Conservation (phyloP, 441 rosid genomes). For the Aleurites moluccanus region DNA sequence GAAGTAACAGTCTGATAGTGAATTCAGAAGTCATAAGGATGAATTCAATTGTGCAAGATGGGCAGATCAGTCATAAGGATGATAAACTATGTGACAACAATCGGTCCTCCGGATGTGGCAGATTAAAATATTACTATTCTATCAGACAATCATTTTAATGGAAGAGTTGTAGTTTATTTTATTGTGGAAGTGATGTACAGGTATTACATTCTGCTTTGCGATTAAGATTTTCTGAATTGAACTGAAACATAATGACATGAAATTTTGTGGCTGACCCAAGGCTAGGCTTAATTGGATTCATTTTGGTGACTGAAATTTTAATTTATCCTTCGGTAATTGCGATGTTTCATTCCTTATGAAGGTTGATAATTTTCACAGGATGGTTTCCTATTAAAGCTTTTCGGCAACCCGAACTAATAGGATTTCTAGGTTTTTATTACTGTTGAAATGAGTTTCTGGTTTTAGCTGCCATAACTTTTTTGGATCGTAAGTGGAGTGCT, state of each 20-base stretch:
- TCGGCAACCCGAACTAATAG: neutral
- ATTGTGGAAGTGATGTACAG: no score
- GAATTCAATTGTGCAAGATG: no score
- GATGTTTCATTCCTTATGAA: neutral
- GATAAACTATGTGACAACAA: no score
- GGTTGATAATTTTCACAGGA: neutral
- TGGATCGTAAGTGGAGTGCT: neutral
- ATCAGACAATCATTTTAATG: no score
- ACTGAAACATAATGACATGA: neutral
- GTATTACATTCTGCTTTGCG: no score
- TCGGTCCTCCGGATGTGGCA: no score
- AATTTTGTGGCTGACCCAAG: neutral
- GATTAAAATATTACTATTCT: no score
- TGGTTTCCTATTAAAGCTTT: neutral
- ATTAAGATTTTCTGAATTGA: no score
- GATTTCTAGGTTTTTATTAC: neutral
- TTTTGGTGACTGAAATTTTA: neutral
- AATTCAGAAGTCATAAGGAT: no score
- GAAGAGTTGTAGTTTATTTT: no score
- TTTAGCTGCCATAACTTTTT: neutral
- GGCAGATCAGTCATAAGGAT: no score
- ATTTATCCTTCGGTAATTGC: no score
- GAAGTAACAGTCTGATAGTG: neutral
- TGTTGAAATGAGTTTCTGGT: neutral
- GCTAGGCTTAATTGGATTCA: neutral